A percentile compares a stretch with the other conserved stretches of the same genome.
Evolutionary conservation across 257 asterid genomes (phyloP).

Genomic region (Solanum peruvianum): DNA sequence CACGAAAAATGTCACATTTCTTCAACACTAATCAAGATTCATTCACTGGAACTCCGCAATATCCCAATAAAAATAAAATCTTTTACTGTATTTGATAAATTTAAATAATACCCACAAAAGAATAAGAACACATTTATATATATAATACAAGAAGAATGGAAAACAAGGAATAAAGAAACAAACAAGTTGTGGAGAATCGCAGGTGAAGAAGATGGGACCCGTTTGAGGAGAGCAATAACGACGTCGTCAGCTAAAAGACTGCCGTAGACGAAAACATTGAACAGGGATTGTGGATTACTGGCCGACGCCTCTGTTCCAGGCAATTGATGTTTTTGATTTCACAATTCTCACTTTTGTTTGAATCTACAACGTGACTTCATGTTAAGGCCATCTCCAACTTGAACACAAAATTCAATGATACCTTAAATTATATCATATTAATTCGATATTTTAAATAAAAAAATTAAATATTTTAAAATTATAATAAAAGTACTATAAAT

Average conservation of each 20-base stretch:
- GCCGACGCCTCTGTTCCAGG: neutral
- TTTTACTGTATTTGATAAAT: neutral
- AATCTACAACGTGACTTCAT: neutral
- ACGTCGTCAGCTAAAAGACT: constrained; percentile 91
- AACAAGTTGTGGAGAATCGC: constrained; percentile 25
- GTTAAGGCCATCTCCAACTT: too few species aligned
- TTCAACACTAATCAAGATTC: neutral
- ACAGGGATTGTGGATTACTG: constrained; percentile 4
- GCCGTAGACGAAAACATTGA: constrained; percentile 86
- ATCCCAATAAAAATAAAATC: neutral
- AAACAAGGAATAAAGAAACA: neutral
- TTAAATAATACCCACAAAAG: neutral
- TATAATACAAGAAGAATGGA: neutral
- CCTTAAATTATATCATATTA: too few species aligned
- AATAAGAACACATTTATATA: neutral
- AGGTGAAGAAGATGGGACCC: constrained; percentile 28
- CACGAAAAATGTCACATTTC: neutral
- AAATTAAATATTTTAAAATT: too few species aligned
- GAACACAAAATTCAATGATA: too few species aligned
- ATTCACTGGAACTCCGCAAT: neutral
- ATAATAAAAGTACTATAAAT: too few species aligned
- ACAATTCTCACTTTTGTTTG: neutral
- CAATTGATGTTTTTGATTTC: neutral
- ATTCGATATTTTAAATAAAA: too few species aligned
- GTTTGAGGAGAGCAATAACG: constrained; percentile 58